Base-by-base conservation (phyloP, 345 rosid genomes). In the Tarenaya hassleriana region DNA sequence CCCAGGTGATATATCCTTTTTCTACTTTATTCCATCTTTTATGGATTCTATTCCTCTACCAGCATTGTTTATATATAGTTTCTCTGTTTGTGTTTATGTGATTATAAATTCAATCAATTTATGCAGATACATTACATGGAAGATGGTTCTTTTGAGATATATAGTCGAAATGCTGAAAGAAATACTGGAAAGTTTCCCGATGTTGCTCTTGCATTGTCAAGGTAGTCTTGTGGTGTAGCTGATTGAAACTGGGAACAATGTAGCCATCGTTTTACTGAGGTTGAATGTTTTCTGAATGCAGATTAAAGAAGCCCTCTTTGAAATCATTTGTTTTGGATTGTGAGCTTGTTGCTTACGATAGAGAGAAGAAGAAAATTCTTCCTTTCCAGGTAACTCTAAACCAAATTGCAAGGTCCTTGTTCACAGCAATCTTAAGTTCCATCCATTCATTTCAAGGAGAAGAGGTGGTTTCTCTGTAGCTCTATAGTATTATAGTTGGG, bases 111-210 rank as follows among this genome's bases (percentile, higher is more conserved):
- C 18, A 34, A 34, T 32, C 42, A 37, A 16, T 42, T 58, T 32
- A 46, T 64, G 57, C 70, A 92, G 98, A 69, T 92, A 65, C 97
- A 92, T 72, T 92, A 66, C 56, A 39, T 79, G 86, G 98, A 92
- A 64, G 63, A 85, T 77, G 94, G 81, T 71, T 70, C 79, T 41
- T 88, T 88, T 48, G 88, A 92, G 81, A 92, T 92, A 61, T 92
- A 92, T 58, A 92, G 98, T 72, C 75, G 97, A 64, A 88, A 88
- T 73, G 84, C 97, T 34, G 97, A 88, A 78, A 67, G 81, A 42
- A 92, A 83, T 73, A 92, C 98, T 57, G 86, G 74, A 60, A 88
- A 92, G 61, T 92, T 67, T 69, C 97, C 97, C 0, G 97, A 92
- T 71, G 88, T 92, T 68, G 77, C 82, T 68, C 55, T 66, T 61